phyloP scores from a whole-genome alignment of 495 filamentous ascomycete genomes.

The Trichocladium antarcticum region DNA sequence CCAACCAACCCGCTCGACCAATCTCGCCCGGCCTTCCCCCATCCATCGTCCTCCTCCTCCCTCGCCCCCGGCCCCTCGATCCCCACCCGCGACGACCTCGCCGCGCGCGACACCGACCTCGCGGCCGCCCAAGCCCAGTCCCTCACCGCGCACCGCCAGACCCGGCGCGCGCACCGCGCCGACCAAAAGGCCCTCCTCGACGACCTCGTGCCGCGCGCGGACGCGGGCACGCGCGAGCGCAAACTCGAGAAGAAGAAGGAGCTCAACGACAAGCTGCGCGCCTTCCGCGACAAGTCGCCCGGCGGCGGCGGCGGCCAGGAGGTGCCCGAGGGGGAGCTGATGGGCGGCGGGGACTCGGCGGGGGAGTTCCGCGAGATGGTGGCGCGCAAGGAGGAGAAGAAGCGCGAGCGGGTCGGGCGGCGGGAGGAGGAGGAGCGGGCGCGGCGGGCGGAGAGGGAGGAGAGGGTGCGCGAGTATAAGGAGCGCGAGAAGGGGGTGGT shows the following conservation, averaged over 20 bases:
- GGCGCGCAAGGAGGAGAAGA: conserved; percentile 44
- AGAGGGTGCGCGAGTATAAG: conserved; percentile 44
- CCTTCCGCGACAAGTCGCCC: conserved; percentile 49
- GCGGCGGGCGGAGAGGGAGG: conserved; percentile 51
- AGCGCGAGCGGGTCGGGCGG: conserved; percentile 53
- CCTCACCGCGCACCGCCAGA: conserved; percentile 45
- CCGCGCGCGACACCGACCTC: conserved; percentile 42
- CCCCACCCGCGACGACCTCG: conserved; percentile 64
- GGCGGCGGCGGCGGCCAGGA: conserved; percentile 35
- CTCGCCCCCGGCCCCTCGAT: conserved; percentile 54
- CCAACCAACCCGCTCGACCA: not conserved
- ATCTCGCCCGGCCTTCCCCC: conserved; percentile 19
- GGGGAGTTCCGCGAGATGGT: conserved; percentile 48
- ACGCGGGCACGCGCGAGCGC: conserved; percentile 73
- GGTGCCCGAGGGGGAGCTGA: conserved; percentile 47
- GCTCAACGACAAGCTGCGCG: conserved; percentile 45
- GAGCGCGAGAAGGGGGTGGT: conserved; percentile 56
- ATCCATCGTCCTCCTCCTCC: not conserved
- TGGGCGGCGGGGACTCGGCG: conserved; percentile 41
- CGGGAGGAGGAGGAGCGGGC: conserved; percentile 54
- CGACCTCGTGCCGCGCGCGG: conserved; percentile 72
- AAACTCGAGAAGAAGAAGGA: conserved; percentile 66
- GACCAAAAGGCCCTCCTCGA: conserved; percentile 55
- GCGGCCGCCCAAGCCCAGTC: conserved; percentile 43
- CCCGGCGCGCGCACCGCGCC: conserved; percentile 51